Evolutionary conservation across 306 rosid species (phyloP).

Genomic region (Carpinus fangiana): DNA sequence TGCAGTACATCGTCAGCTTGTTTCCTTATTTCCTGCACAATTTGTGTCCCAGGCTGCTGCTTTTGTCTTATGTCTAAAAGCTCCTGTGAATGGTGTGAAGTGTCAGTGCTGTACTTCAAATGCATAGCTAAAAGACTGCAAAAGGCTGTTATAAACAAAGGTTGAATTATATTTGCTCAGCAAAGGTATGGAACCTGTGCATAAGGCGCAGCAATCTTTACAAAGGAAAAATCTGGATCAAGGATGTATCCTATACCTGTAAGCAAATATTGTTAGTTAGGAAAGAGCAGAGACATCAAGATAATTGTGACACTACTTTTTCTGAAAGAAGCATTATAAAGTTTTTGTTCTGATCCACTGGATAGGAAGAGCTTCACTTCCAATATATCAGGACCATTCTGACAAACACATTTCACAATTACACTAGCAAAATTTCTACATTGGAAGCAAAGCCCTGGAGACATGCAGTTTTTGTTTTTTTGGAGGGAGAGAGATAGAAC

Average conservation of each 20-base stretch:
- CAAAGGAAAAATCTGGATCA: slow-evolving; percentile 83
- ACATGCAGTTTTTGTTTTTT: no score
- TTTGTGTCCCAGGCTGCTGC: slow-evolving; percentile 54
- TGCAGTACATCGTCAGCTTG: slow-evolving; percentile 79
- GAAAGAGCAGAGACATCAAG: slow-evolving; percentile 8
- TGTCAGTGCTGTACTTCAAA: slow-evolving; percentile 19
- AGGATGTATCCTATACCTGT: slow-evolving; percentile 84
- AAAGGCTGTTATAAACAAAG: neutral
- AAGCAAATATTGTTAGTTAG: slow-evolving; percentile 13
- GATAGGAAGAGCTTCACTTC: neutral
- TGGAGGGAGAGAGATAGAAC: slow-evolving; percentile 18
- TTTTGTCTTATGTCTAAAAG: slow-evolving; percentile 79
- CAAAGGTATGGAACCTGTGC: slow-evolving; percentile 65
- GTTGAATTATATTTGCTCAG: neutral
- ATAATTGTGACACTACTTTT: neutral
- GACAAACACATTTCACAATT: neutral
- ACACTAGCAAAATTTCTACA: neutral
- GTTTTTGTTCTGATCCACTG: slow-evolving; percentile 5
- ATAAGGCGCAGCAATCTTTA: slow-evolving; percentile 92
- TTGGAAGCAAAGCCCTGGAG: neutral
- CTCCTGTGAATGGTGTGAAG: slow-evolving; percentile 50
- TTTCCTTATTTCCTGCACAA: slow-evolving; percentile 79
- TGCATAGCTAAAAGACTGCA: neutral
- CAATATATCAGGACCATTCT: neutral
- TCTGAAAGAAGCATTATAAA: neutral